These are phyloP conservation scores for Crithidia fasciculata DNA, from an alignment of 208 protist species.

Conservation along the genomic window DNA sequence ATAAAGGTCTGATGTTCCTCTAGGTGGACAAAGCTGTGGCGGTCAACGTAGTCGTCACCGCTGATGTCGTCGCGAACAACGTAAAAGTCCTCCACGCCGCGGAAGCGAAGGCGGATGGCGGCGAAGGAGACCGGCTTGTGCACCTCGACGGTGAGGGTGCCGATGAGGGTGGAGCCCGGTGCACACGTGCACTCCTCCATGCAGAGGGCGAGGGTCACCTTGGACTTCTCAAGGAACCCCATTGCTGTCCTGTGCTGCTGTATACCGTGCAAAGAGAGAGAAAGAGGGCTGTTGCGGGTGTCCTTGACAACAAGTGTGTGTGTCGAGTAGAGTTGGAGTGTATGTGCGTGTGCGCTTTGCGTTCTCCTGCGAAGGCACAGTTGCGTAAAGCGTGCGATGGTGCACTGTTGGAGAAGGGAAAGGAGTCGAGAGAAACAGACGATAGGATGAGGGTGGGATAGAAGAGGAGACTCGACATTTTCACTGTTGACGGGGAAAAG, in stretches of 20 bases:
- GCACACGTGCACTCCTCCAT: background rate
- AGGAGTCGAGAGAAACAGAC: too few relatives aligned
- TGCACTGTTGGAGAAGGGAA: too few relatives aligned
- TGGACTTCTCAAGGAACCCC: constrained; percentile 12
- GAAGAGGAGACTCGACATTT: too few relatives aligned
- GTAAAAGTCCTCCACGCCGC: constrained; percentile 10
- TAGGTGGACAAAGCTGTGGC: constrained; percentile 4
- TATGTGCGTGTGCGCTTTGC: too few relatives aligned
- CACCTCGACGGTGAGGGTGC: constrained; percentile 9
- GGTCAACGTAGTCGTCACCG: background rate
- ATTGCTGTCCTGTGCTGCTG: background rate
- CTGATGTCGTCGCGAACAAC: background rate
- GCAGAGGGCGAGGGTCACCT: constrained; percentile 1
- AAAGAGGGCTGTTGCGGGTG: background rate
- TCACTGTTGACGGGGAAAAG: too few relatives aligned
- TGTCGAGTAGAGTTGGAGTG: too few relatives aligned
- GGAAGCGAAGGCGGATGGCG: constrained; percentile 9
- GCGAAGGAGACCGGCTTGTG: constrained; percentile 9
- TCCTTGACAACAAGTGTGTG: too few relatives aligned
- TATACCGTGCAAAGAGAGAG: background rate
- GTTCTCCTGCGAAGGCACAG: too few relatives aligned
- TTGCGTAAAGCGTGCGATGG: too few relatives aligned
- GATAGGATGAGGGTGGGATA: too few relatives aligned
- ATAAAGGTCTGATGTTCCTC: constrained; percentile 3
- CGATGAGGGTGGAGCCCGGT: background rate